Evolutionary conservation across 2,329 filamentous ascomycete genomes (phyloP).

Genomic region (Cucurbitaria berberidis): DNA sequence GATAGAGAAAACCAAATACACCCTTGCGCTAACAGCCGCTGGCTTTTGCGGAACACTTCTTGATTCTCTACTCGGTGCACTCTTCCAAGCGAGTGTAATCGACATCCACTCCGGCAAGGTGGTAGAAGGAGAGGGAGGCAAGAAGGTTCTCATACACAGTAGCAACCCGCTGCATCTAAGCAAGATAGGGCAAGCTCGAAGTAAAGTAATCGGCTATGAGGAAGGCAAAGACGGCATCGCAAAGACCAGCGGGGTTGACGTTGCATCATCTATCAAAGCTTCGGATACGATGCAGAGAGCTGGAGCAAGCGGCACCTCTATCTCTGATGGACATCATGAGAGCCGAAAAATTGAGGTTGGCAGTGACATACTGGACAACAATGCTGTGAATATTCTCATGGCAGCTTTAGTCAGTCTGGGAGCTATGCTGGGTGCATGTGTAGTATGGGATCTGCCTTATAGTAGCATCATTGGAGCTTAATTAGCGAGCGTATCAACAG

Average conservation of each 20-base stretch:
- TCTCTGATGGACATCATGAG: constrained; percentile 49
- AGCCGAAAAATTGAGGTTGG: constrained; percentile 66
- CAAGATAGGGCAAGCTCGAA: constrained; percentile 40
- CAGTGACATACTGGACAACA: constrained; percentile 85
- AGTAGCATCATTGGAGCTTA: constrained; percentile 30
- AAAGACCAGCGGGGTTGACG: constrained; percentile 38
- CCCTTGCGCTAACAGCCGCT: constrained; percentile 68
- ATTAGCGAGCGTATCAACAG: neutral
- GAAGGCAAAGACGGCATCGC: constrained; percentile 47
- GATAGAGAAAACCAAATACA: constrained; percentile 46
- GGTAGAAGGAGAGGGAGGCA: constrained; percentile 82
- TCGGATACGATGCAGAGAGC: constrained; percentile 44
- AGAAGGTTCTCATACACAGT: constrained; percentile 56
- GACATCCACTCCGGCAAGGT: constrained; percentile 86
- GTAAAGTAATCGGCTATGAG: constrained; percentile 51
- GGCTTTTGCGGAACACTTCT: constrained; percentile 81
- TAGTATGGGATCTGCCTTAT: constrained; percentile 42
- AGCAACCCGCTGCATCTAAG: constrained; percentile 37
- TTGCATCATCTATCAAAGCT: constrained; percentile 23
- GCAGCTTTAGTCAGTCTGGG: constrained; percentile 79
- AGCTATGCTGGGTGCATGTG: constrained; percentile 65
- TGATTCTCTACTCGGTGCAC: constrained; percentile 84
- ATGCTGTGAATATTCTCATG: constrained; percentile 94
- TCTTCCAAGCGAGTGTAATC: constrained; percentile 84
- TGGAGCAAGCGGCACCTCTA: constrained; percentile 27